Base-by-base conservation (phyloP, 2,329 filamentous ascomycete species). In the Cladosporium austrohemisphaericum region DNA sequence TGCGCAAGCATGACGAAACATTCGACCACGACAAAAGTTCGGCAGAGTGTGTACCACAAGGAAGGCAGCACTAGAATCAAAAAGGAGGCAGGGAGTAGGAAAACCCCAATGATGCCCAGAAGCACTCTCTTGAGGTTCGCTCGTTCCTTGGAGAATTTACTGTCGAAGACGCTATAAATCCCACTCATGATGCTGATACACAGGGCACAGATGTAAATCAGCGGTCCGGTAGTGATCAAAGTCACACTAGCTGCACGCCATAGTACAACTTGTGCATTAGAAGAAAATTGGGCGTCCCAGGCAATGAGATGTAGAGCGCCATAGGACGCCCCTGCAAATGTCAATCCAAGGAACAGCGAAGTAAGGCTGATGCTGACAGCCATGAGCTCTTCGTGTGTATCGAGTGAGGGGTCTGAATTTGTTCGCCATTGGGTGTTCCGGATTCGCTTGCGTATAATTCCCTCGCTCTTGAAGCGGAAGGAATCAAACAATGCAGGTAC, bases 161-260 rank as follows among this genome's bases (percentile, higher is more conserved):
- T 18, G 10, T 6, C 10, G 4, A 14, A 9, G 19, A 14, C 9
- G 5, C 25, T 6, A n/a, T 14, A 26, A 3, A 26, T 13, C 18
- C 3, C 29, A 8, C 7, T 13, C 5, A 32, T 4, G 13, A 5
- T 35, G n/a, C 14, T 8, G 5, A 14, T 18, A 18, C n/a, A 35
- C 9, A 40, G 14, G 8, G 36, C 36, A 19, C 9, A n/a, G 13
- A 41, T 11, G n/a, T 4, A 16, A 19, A 13, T 11, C 22, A 19
- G 16, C 18, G 40, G 40, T 43, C 40, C 40, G 7, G 40, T 32
- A 4, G 25, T n/a, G 13, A 43, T 11, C 11, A 31, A 29, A 4
- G 40, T 43, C 18, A 43, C 28, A 16, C 40, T 19, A 19, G 40
- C 40, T 31, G 40, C 40, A 10, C 25, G 40, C 40, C 40, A 43